A percentile compares a stretch with the other conserved stretches of the same genome.
Conservation (phyloP, 495 filamentous ascomycete genomes). For the Aspergillus indologenus region DNA sequence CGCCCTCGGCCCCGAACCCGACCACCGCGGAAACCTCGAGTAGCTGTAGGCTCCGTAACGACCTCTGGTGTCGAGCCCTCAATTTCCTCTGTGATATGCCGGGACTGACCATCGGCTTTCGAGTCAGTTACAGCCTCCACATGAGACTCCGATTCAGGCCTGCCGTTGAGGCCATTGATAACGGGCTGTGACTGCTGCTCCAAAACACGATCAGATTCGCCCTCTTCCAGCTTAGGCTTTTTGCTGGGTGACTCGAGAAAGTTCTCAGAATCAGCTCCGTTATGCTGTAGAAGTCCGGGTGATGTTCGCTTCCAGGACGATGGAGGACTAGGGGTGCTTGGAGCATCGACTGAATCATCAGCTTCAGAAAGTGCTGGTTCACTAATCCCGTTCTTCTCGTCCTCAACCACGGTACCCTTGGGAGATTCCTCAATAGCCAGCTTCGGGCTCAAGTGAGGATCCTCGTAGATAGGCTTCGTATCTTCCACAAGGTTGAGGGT, state of each 20-base stretch:
- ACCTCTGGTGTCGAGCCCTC: conserved; percentile 21
- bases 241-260: conserved; percentile 21
- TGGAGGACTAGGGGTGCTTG: conserved; percentile 14
- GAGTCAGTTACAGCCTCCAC: conserved; percentile 17
- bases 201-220: conserved; percentile 20
- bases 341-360: not conserved
- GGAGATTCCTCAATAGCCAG: conserved; percentile 9
- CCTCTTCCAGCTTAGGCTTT: conserved; percentile 34
- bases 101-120: conserved; percentile 19
- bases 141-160: conserved; percentile 18
- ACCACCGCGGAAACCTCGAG: conserved; percentile 36
- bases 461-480: not conserved
- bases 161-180: conserved; percentile 20
- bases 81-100: conserved; percentile 24
- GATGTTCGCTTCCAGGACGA: conserved; percentile 33
- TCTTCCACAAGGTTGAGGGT: conserved; percentile 4
- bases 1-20: conserved; percentile 37
- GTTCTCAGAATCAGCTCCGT: conserved; percentile 12
- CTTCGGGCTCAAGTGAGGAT: conserved; percentile 6
- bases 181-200: conserved; percentile 16
- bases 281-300: conserved; percentile 26
- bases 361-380: not conserved
- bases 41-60: conserved; percentile 11
- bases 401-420: conserved; percentile 11
- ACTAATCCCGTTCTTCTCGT: conserved; percentile 5